These are phyloP conservation scores for Nakataea oryzae DNA, from an alignment of 2,329 filamentous ascomycete genomes.

Conservation along the genomic window DNA sequence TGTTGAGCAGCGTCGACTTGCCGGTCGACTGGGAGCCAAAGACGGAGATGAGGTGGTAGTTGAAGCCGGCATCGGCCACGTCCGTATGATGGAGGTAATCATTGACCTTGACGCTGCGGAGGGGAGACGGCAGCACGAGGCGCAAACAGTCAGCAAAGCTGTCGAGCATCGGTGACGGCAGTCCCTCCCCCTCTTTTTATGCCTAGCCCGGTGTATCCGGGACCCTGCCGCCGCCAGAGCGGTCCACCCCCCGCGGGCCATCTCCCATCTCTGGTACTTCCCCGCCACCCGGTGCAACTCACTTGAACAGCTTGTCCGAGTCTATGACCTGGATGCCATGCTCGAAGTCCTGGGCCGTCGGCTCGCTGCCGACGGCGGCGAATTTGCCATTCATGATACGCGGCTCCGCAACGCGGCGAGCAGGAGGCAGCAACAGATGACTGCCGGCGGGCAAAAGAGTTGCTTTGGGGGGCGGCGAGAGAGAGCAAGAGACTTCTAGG, in stretches of 20 bases:
- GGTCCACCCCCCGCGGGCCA: not conserved
- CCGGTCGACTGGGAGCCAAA: slow-evolving; percentile 98
- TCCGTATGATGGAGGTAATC: slow-evolving; percentile 72
- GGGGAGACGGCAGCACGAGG: slow-evolving; percentile 1
- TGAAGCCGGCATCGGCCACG: slow-evolving; percentile 85
- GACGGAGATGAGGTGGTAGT: slow-evolving; percentile 98
- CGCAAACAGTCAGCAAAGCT: slow-evolving; percentile 7
- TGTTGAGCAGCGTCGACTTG: slow-evolving; percentile 93
- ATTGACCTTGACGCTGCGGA: slow-evolving; percentile 58
- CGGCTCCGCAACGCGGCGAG: not conserved
- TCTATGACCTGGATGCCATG: slow-evolving; percentile 97
- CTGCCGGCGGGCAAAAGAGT: not conserved
- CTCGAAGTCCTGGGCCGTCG: slow-evolving; percentile 60
- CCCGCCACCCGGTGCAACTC: slow-evolving; percentile 23
- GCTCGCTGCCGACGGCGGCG: slow-evolving; percentile 58
- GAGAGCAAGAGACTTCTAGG: not conserved
- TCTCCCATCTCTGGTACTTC: not conserved
- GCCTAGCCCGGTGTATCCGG: too few relatives aligned
- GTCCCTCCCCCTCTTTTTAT: not conserved
- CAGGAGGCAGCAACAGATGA: not conserved
- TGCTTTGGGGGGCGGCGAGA: not conserved
- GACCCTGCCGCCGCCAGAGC: not conserved
- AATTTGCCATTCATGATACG: slow-evolving; percentile 68
- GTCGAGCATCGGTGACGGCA: not conserved
- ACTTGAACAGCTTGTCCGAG: slow-evolving; percentile 96